These are phyloP conservation scores for Schwanniomyces pseudopolymorphus DNA, from an alignment of 805 yeast genomes.

Conservation along the genomic window DNA sequence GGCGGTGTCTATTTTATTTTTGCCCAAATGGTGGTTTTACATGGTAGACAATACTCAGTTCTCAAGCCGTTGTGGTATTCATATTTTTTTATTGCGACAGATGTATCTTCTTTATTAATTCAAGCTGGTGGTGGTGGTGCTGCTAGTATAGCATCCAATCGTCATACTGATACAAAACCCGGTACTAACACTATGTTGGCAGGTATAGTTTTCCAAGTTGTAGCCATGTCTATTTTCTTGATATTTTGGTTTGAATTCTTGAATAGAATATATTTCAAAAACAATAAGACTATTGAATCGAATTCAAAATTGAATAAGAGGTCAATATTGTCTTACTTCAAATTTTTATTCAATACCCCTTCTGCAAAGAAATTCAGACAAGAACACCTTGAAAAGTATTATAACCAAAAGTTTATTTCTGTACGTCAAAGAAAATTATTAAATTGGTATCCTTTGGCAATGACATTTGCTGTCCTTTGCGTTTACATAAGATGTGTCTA, in stretches of 20 bases:
- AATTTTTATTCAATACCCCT: conserved; percentile 24
- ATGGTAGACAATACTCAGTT: conserved; percentile 36
- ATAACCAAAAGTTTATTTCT: conserved; percentile 23
- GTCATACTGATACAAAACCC: conserved; percentile 20
- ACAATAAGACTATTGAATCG: conserved; percentile 8
- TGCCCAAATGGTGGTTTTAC: conserved; percentile 39
- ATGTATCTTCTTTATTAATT: conserved; percentile 34
- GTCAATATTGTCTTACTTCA: conserved; percentile 24
- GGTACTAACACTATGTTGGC: conserved; percentile 40
- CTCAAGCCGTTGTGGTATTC: conserved; percentile 45
- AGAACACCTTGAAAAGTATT: conserved; percentile 25
- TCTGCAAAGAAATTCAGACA: conserved; percentile 21
- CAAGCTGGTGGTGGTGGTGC: conserved; percentile 44
- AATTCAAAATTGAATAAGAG: conserved; percentile 17
- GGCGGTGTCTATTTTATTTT: conserved; percentile 41
- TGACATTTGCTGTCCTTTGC: conserved; percentile 29
- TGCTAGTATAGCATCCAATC: conserved; percentile 27
- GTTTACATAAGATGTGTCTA: conserved; percentile 38
- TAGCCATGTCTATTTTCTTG: conserved; percentile 38
- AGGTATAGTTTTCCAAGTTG: conserved; percentile 38
- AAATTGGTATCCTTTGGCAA: conserved; percentile 32
- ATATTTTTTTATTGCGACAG: conserved; percentile 38
- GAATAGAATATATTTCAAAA: conserved; percentile 27
- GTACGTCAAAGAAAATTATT: conserved; percentile 27
- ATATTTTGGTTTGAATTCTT: conserved; percentile 37